Evolutionary conservation across 2,329 filamentous ascomycete genomes (phyloP).

Genomic region (Helicocarpus griseus): DNA sequence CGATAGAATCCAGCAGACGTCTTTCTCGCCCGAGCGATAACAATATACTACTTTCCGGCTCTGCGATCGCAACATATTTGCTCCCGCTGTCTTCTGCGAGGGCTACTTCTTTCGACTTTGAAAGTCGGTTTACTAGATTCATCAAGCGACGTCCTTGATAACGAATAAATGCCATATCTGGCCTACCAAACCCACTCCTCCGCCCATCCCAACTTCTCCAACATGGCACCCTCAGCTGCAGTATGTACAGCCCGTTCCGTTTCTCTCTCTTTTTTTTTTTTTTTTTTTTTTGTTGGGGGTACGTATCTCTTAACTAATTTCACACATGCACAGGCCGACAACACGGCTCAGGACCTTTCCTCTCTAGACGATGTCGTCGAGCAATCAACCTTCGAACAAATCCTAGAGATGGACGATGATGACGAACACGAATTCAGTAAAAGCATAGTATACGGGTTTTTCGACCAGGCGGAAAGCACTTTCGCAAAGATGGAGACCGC

Average conservation of each 20-base stretch:
- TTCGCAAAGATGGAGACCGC: slow-evolving; percentile 74
- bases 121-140: too few relatives aligned
- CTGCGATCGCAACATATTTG: neutral
- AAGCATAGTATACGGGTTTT: slow-evolving; percentile 84
- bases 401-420: slow-evolving; percentile 96
- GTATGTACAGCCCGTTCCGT: neutral
- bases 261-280: neutral
- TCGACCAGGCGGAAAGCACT: slow-evolving; percentile 78
- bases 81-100: neutral
- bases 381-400: slow-evolving; percentile 74
- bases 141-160: neutral
- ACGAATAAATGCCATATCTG: slow-evolving; percentile 12
- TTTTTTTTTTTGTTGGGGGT: neutral
- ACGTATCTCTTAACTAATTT: neutral
- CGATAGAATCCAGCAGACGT: neutral
- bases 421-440: slow-evolving; percentile 79
- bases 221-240: slow-evolving; percentile 11
- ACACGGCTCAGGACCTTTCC: slow-evolving; percentile 41
- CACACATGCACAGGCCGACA: slow-evolving; percentile 30
- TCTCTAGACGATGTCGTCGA: slow-evolving; percentile 72
- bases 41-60: neutral
- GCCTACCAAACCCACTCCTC: slow-evolving; percentile 7
- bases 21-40: neutral
- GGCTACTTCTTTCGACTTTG: too few relatives aligned
- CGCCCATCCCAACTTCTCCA: slow-evolving; percentile 10